These are phyloP conservation scores for Metarhizium album DNA, from an alignment of 2,329 filamentous ascomycete species.

Conservation along the genomic window DNA sequence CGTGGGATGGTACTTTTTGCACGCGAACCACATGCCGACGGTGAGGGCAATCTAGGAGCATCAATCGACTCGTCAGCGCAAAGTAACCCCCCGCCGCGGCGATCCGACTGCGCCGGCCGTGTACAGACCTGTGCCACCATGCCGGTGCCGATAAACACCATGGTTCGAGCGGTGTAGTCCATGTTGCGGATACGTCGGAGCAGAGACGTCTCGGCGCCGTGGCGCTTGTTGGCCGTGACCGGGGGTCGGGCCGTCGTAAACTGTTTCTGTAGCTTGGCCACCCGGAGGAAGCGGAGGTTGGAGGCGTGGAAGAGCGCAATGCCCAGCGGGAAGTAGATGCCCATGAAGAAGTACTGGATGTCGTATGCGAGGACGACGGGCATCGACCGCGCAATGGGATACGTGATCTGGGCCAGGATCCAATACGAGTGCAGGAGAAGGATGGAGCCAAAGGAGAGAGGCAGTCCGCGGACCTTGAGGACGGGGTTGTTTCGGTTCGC, in stretches of 20 bases:
- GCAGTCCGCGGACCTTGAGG: conserved; percentile 28
- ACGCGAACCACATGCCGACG: conserved; percentile 43
- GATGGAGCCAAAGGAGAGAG: conserved; percentile 25
- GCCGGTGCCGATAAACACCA: conserved; percentile 34
- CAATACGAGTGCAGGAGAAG: conserved; percentile 27
- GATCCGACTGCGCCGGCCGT: too few species aligned
- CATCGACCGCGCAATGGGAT: conserved; percentile 30
- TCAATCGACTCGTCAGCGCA: background rate
- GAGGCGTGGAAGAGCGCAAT: conserved; percentile 48
- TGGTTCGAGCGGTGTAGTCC: conserved; percentile 27
- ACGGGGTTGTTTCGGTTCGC: conserved; percentile 22
- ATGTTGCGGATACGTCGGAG: conserved; percentile 24
- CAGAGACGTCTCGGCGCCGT: conserved; percentile 19
- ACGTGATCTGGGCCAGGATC: conserved; percentile 30
- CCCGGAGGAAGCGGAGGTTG: conserved; percentile 39
- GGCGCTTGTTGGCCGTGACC: conserved; percentile 13
- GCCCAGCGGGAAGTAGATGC: conserved; percentile 44
- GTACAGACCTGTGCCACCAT: conserved; percentile 36
- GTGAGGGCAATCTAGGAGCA: conserved; percentile 36
- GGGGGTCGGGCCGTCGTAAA: conserved; percentile 14
- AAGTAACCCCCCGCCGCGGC: too few species aligned
- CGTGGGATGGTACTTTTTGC: conserved; percentile 44
- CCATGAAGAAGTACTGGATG: conserved; percentile 49
- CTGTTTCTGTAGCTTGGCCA: conserved; percentile 37
- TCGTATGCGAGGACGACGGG: conserved; percentile 32